Evolutionary conservation across 305 asterid species (phyloP).

Genomic region (Fraxinus sp.): DNA sequence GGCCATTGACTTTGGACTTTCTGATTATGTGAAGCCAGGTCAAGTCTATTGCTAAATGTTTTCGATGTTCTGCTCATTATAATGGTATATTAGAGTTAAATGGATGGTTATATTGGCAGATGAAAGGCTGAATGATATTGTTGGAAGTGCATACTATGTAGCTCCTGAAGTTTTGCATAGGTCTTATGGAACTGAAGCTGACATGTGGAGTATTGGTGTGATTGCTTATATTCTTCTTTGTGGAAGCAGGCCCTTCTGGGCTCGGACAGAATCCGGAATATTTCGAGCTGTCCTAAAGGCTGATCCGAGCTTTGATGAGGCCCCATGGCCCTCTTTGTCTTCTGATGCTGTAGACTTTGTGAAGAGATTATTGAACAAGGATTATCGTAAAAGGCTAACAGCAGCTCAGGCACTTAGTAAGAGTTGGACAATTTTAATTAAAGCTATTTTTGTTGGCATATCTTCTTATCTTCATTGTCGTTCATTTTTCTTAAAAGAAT

Average conservation of each 20-base stretch:
- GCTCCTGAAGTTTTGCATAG: conserved; percentile 97
- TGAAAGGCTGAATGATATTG: conserved; percentile 91
- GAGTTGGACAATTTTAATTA: conserved; percentile 18
- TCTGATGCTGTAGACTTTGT: conserved; percentile 89
- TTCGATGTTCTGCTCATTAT: conserved; percentile 5
- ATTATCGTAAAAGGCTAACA: conserved; percentile 87
- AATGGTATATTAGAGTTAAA: conserved; percentile 22
- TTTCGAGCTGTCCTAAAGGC: conserved; percentile 76
- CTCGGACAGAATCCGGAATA: conserved; percentile 89
- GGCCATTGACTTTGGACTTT: conserved; percentile 96
- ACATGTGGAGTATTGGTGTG: conserved; percentile 93
- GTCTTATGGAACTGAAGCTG: conserved; percentile 90
- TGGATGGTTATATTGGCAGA: conserved; percentile 46
- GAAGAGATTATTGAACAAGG: conserved; percentile 80
- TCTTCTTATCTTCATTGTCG: neutral
- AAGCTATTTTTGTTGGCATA: neutral
- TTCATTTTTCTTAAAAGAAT: neutral
- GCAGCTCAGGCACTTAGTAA: conserved; percentile 97
- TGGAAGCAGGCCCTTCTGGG: conserved; percentile 91
- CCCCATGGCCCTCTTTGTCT: conserved; percentile 84
- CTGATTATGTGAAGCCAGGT: conserved; percentile 98
- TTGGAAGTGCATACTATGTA: conserved; percentile 95
- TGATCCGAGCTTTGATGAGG: conserved; percentile 77
- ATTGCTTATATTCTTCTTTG: conserved; percentile 84
- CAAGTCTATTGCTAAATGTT: conserved; percentile 5